Base-by-base conservation (phyloP, 2,329 filamentous ascomycete species). In the Reticulascus tulasneorum region DNA sequence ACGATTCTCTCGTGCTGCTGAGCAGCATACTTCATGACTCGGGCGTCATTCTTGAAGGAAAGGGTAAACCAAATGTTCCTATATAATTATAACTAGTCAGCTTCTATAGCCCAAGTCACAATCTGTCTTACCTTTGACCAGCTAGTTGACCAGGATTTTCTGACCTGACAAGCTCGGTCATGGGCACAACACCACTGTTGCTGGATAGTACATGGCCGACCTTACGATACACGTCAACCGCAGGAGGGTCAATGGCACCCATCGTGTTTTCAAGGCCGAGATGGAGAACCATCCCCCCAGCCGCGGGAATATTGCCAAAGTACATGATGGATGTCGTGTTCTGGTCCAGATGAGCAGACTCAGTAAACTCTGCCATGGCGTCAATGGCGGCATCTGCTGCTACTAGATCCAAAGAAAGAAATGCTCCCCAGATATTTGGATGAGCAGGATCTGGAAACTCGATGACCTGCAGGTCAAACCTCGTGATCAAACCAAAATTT, bases 401-500 rank as follows among this genome's bases (percentile, higher is more conserved):
- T 3, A 39, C 39, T 5, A 51, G 38, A 20, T 48, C 43, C 34
- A 50, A 58, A 25, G 49, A 37, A 4, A 58, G 33, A 29, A 53
- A 56, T 4, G 55, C 56, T 4, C 57, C 56, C 57, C 55, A 60
- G 5, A 60, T 46, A 3, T 47, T 46, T 3, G 54, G 54, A 7
- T 48, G 49, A 4, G 28, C 24, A 2, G 45, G 44, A 35, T 56
- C 47, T 6, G 37, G 46, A 15, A 52, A 55, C 16, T 53, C 51
- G 10, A 59, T 56, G 9, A 54, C 45, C n/a, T 49, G 43, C 51
- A 60, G 44, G 17, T 60, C 55, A 15, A 57, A 50, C 16, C 52
- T 47, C 4, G 65, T 60, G 12, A 62, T 50, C 8, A 64, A 49
- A 8, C 65, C 67, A 12, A 69, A 64, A 44, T 73, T 74, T 38